phyloP scores from a whole-genome alignment of 1,284 basidiomycete species.

The Tetrapyrgos nigripes region DNA sequence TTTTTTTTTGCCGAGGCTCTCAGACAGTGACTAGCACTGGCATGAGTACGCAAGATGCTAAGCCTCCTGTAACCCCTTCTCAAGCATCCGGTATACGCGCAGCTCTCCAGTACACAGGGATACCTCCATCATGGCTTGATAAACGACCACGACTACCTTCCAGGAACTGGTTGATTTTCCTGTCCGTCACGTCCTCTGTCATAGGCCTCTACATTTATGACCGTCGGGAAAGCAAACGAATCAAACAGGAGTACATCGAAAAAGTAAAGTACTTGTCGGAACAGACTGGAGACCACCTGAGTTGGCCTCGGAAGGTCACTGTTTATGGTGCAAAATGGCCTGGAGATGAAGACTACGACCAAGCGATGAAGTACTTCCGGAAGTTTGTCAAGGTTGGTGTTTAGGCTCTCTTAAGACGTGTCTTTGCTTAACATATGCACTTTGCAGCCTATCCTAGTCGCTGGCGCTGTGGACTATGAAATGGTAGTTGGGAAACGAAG shows the following conservation, averaged over 20 bases:
- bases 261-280: slow-evolving; percentile 82
- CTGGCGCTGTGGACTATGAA: slow-evolving; percentile 93
- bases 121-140: slow-evolving; percentile 76
- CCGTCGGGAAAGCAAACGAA: slow-evolving; percentile 76
- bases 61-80: neutral
- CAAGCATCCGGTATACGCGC: slow-evolving; percentile 52
- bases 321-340: slow-evolving; percentile 93
- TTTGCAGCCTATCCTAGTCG: slow-evolving; percentile 87
- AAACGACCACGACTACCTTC: slow-evolving; percentile 85
- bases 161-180: slow-evolving; percentile 94
- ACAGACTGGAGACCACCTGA: slow-evolving; percentile 69
- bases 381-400: slow-evolving; percentile 92
- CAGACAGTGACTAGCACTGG: neutral
- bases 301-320: slow-evolving; percentile 80
- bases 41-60: neutral
- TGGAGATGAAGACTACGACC: slow-evolving; percentile 92
- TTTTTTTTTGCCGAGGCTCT: neutral
- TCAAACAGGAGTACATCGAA: slow-evolving; percentile 82
- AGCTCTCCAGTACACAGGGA: slow-evolving; percentile 68
- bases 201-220: slow-evolving; percentile 86
- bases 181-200: slow-evolving; percentile 75
- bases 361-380: slow-evolving; percentile 87
- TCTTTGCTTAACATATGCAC: slow-evolving; percentile 13
- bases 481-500: slow-evolving; percentile 83
- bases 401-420: slow-evolving; percentile 22